These are phyloP conservation scores for Hirschfeldia incana DNA, from an alignment of 345 rosid species.

Conservation along the genomic window DNA sequence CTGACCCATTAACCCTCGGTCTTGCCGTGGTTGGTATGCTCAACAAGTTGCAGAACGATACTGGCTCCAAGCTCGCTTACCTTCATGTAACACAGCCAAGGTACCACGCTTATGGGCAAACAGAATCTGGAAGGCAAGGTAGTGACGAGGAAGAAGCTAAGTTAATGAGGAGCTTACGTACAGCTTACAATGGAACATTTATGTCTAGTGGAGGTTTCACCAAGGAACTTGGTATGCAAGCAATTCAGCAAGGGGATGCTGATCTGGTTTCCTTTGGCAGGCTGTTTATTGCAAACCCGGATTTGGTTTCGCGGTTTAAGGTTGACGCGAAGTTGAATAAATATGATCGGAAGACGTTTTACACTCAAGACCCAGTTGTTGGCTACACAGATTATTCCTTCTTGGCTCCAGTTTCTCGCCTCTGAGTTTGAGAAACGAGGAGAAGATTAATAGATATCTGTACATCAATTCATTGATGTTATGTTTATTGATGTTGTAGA, in stretches of 20 bases:
- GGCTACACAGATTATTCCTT: slow-evolving; percentile 85
- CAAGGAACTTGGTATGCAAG: slow-evolving; percentile 69
- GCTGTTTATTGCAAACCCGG: slow-evolving; percentile 79
- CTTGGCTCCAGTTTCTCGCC: slow-evolving; percentile 32
- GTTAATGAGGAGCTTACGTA: slow-evolving; percentile 53
- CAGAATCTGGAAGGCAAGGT: slow-evolving; percentile 59
- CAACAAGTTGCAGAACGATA: slow-evolving; percentile 52
- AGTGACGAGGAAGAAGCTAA: slow-evolving; percentile 61
- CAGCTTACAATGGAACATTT: slow-evolving; percentile 66
- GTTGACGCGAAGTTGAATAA: slow-evolving; percentile 53
- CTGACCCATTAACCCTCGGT: slow-evolving; percentile 73
- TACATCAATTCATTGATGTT: neutral
- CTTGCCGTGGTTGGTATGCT: slow-evolving; percentile 58
- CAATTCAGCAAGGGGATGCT: slow-evolving; percentile 62
- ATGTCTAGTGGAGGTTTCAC: slow-evolving; percentile 78
- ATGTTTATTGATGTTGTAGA: neutral
- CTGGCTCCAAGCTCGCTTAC: slow-evolving; percentile 63
- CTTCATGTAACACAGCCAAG: slow-evolving; percentile 90
- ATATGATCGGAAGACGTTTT: slow-evolving; percentile 71
- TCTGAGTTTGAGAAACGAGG: slow-evolving; percentile 9
- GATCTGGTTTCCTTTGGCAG: slow-evolving; percentile 84
- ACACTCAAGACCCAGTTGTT: slow-evolving; percentile 63
- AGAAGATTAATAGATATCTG: neutral
- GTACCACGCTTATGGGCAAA: slow-evolving; percentile 59
- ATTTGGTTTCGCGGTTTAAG: slow-evolving; percentile 65